These are phyloP conservation scores for Lactarius indigo DNA, from an alignment of 768 basidiomycete genomes.

Conservation along the genomic window DNA sequence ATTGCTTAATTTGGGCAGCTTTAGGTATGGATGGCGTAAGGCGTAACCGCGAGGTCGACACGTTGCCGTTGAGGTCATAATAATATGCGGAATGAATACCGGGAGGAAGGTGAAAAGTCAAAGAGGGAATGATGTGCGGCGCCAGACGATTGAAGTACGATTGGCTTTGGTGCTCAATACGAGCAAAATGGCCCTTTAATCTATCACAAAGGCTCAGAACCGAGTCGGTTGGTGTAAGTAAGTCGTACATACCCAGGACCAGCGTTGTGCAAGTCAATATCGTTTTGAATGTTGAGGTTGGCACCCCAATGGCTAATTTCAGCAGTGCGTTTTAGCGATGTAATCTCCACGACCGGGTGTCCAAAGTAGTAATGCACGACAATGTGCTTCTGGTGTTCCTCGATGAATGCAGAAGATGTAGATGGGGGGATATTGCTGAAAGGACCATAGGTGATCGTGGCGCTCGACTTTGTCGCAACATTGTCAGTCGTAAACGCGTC, in stretches of 20 bases:
- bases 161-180: constrained; percentile 81
- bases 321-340: constrained; percentile 65
- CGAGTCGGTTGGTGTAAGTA: not conserved
- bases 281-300: constrained; percentile 91
- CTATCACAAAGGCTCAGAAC: constrained; percentile 40
- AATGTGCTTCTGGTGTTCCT: constrained; percentile 60
- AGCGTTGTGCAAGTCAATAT: constrained; percentile 79
- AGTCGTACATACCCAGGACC: constrained; percentile 72
- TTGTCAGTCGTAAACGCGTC: constrained; percentile 58
- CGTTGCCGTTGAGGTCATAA: constrained; percentile 92
- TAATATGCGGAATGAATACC: constrained; percentile 82
- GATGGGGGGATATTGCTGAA: constrained; percentile 73
- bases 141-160: constrained; percentile 62
- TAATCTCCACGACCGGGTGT: constrained; percentile 76
- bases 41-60: constrained; percentile 88
- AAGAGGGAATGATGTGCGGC: constrained; percentile 64
- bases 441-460: constrained; percentile 86
- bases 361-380: constrained; percentile 78
- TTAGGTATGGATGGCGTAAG: constrained; percentile 60
- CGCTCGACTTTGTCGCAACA: constrained; percentile 66
- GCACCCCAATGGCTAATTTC: constrained; percentile 98
- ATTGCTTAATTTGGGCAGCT: constrained; percentile 47
- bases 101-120: constrained; percentile 80
- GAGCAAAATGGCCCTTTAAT: constrained; percentile 93
- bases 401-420: constrained; percentile 50